These are phyloP conservation scores for Phytomonas serpens DNA, from an alignment of 208 protist genomes.

Conservation along the genomic window DNA sequence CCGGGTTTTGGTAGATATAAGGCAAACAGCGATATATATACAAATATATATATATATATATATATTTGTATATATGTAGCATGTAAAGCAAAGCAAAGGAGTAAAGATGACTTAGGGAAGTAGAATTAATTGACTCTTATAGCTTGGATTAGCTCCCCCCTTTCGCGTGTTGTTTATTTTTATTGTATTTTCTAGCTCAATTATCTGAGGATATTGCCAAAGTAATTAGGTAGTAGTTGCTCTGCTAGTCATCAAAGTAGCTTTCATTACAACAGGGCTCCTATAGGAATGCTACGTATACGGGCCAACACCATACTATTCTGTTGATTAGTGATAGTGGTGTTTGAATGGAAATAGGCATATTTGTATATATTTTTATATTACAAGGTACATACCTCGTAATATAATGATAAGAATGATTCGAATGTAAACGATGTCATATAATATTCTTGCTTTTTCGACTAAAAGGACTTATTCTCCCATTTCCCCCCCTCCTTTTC, in stretches of 20 bases:
- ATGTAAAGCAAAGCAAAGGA: not conserved
- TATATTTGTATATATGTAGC: not conserved
- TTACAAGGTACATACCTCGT: not conserved
- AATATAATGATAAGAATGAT: not conserved
- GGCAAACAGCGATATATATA: not conserved
- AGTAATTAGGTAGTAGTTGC: not conserved
- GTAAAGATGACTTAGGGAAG: not conserved
- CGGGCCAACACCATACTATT: not conserved
- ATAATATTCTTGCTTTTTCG: not conserved
- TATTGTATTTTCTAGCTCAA: not conserved
- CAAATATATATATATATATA: not conserved
- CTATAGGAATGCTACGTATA: not conserved
- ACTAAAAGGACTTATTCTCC: not conserved
- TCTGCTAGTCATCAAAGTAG: not conserved
- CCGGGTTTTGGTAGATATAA: slow-evolving; percentile 69
- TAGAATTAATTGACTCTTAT: not conserved
- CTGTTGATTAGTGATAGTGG: not conserved
- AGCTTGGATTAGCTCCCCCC: not conserved
- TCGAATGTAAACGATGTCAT: not conserved
- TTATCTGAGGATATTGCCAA: not conserved
- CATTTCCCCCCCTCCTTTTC: not conserved
- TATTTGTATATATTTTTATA: not conserved
- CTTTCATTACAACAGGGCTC: not conserved
- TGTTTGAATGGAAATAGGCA: not conserved
- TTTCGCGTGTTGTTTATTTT: not conserved